Conservation (phyloP, 2,329 filamentous ascomycete genomes). For the Claviceps spartinae region DNA sequence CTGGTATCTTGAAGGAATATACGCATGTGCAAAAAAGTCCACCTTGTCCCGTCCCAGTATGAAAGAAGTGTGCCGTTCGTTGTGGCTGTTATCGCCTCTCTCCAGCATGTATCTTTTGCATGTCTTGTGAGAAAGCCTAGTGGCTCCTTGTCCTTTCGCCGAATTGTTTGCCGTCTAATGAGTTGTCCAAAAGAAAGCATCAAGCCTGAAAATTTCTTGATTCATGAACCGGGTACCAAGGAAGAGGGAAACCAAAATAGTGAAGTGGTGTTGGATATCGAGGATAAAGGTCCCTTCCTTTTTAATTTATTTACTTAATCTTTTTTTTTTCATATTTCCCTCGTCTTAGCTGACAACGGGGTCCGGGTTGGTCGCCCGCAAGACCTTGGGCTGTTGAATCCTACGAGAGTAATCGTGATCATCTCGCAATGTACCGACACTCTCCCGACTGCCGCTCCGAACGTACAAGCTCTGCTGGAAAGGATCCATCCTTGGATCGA, state of each 20-base stretch:
- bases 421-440: conserved; percentile 48
- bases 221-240: neutral
- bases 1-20: conserved; percentile 23
- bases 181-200: conserved; percentile 10
- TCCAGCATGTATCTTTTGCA: neutral
- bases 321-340: neutral
- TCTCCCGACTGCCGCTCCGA: conserved; percentile 47
- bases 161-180: conserved; percentile 12
- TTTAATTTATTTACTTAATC: neutral
- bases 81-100: no score
- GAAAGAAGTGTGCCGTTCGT: neutral
- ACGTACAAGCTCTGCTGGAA: conserved; percentile 43
- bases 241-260: neutral
- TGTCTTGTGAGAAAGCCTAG: conserved; percentile 10
- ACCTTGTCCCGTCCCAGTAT: neutral
- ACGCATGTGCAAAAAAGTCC: conserved; percentile 4
- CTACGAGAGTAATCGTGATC: conserved; percentile 52
- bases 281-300: no score
- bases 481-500: conserved; percentile 51
- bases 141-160: conserved; percentile 21
- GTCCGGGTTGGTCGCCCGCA: conserved; percentile 52
- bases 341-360: conserved; percentile 17
- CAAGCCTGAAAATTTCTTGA: neutral
- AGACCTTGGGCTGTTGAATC: conserved; percentile 41
- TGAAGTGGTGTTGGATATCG: no score